Conservation (phyloP, 805 yeast species). For the Candida krabiensis region DNA sequence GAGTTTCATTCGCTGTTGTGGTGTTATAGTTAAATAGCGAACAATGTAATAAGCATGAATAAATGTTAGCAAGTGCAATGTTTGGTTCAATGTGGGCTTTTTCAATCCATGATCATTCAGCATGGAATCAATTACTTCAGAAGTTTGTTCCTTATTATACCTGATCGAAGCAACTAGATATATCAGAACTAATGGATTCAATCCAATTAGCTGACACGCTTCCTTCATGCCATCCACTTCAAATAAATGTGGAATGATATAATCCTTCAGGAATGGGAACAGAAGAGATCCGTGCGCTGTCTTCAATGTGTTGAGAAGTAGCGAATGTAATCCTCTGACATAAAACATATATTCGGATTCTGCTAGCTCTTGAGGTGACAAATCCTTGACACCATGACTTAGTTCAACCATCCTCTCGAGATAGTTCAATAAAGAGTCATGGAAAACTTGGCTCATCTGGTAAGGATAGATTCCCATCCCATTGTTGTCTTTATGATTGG, state of each 20-base stretch:
- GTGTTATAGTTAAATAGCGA: slow-evolving; percentile 55
- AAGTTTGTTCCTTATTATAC: slow-evolving; percentile 41
- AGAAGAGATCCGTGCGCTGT: slow-evolving; percentile 55
- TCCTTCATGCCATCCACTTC: slow-evolving; percentile 69
- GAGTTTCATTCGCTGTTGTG: slow-evolving; percentile 47
- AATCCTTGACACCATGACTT: slow-evolving; percentile 30
- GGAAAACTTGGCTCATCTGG: slow-evolving; percentile 32
- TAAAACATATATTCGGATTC: slow-evolving; percentile 62
- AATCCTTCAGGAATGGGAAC: slow-evolving; percentile 48
- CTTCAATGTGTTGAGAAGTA: slow-evolving; percentile 54
- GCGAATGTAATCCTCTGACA: slow-evolving; percentile 62
- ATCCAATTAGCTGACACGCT: slow-evolving; percentile 67
- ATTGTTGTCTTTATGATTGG: slow-evolving; percentile 36
- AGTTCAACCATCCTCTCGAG: slow-evolving; percentile 43
- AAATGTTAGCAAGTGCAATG: slow-evolving; percentile 63
- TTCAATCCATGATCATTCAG: slow-evolving; percentile 37
- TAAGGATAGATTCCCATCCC: slow-evolving; percentile 34
- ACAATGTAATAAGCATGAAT: slow-evolving; percentile 70
- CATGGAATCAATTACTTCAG: slow-evolving; percentile 44
- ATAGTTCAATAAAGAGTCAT: slow-evolving; percentile 38
- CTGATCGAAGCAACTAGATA: slow-evolving; percentile 48
- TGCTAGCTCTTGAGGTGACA: slow-evolving; percentile 55
- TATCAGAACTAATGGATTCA: slow-evolving; percentile 53
- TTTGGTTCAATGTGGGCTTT: slow-evolving; percentile 58
- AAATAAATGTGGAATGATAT: slow-evolving; percentile 70